Conservation (phyloP, 2,329 filamentous ascomycete genomes). For the Lachnellula subtilissima region DNA sequence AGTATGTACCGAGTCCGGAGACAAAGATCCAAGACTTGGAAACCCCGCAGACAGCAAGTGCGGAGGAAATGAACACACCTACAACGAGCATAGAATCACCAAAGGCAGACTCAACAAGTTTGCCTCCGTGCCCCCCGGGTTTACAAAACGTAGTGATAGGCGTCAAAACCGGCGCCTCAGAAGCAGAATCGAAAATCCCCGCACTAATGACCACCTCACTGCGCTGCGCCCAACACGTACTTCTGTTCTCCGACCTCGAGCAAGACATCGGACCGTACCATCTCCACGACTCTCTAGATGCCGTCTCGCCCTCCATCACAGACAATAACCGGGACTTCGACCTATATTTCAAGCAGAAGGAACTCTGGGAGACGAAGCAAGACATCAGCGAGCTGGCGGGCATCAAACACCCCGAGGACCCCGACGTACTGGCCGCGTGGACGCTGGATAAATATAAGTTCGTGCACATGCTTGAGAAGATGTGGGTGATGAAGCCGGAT, state of each 20-base stretch:
- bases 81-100: no score
- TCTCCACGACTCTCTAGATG: slow-evolving; percentile 43
- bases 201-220: not conserved
- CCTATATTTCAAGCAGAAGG: slow-evolving; percentile 36
- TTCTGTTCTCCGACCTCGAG: not conserved
- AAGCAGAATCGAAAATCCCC: not conserved
- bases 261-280: slow-evolving; percentile 21
- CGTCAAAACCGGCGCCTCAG: not conserved
- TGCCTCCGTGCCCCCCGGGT: not conserved
- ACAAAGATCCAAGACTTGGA: no score
- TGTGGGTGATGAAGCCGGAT: slow-evolving; percentile 45
- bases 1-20: no score
- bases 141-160: not conserved
- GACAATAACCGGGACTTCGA: slow-evolving; percentile 47
- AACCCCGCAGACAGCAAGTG: no score
- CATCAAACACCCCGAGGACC: slow-evolving; percentile 12
- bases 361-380: slow-evolving; percentile 41
- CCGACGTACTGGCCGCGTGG: slow-evolving; percentile 41
- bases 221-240: not conserved
- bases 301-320: slow-evolving; percentile 37
- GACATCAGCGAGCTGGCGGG: slow-evolving; percentile 34
- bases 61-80: no score
- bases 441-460: slow-evolving; percentile 59
- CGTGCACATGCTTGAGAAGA: slow-evolving; percentile 53
- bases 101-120: no score